These are phyloP conservation scores for Aspergillus amoenus DNA, from an alignment of 2,329 filamentous ascomycete species.

Conservation along the genomic window DNA sequence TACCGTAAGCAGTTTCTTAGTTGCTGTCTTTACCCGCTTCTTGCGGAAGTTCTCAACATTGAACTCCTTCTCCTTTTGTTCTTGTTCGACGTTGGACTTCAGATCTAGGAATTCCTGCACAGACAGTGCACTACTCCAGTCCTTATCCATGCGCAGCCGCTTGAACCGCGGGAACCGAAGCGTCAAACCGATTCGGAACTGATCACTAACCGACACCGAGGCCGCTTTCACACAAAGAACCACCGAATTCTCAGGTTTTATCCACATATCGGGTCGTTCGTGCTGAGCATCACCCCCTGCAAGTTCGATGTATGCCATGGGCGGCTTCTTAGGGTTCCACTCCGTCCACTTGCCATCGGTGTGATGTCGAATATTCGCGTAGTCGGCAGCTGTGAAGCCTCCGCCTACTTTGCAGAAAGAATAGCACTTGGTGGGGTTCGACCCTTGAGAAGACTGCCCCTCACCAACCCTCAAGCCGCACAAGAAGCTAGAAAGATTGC, in stretches of 20 bases:
- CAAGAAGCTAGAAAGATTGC: conserved; percentile 80
- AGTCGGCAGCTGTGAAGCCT: conserved; percentile 82
- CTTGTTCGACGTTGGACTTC: conserved; percentile 67
- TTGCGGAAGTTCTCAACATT: conserved; percentile 68
- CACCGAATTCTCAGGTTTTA: conserved; percentile 81
- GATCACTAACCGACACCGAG: conserved; percentile 69
- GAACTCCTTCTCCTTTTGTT: conserved; percentile 71
- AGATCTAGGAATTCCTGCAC: conserved; percentile 74
- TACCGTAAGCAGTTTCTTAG: conserved; percentile 69
- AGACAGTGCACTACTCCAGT: conserved; percentile 78
- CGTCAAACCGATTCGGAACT: conserved; percentile 74
- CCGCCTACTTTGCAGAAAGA: conserved; percentile 99
- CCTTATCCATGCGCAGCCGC: conserved; percentile 74
- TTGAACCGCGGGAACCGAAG: conserved; percentile 91
- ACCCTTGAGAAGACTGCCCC: conserved; percentile 57
- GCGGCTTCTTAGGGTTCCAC: conserved; percentile 77
- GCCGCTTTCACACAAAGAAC: conserved; percentile 89
- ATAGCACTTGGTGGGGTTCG: conserved; percentile 71
- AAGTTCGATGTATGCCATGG: conserved; percentile 75
- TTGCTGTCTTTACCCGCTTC: conserved; percentile 58
- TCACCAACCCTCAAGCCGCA: conserved; percentile 79
- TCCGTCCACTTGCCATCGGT: conserved; percentile 90
- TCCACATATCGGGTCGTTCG: conserved; percentile 89
- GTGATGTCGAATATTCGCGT: conserved; percentile 74
- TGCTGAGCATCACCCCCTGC: conserved; percentile 72